phyloP scores from a whole-genome alignment of 306 rosid species.

The Sphenostylis stenocarpa region DNA sequence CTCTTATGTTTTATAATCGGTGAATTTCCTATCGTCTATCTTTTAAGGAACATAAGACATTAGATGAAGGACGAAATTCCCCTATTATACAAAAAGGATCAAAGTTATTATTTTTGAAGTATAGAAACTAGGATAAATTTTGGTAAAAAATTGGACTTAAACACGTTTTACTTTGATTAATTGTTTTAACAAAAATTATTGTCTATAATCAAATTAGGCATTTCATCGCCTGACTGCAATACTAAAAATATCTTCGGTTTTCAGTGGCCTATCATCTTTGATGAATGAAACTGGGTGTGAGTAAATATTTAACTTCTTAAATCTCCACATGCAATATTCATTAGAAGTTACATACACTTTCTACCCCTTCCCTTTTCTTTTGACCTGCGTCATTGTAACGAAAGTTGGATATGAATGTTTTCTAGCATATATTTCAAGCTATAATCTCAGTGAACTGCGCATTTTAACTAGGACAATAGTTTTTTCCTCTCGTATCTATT shows the following conservation, averaged over 20 bases:
- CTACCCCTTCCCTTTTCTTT: not conserved
- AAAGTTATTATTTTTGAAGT: not conserved
- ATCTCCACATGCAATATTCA: not conserved
- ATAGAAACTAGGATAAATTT: not conserved
- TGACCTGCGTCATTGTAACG: not conserved
- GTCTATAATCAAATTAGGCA: not conserved
- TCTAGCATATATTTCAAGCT: slow-evolving; percentile 9
- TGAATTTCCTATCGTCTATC: not conserved
- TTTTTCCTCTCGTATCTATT: too few relatives aligned
- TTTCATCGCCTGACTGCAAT: not conserved
- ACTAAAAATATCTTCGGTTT: not conserved
- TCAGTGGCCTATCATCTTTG: not conserved
- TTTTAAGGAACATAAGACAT: not conserved
- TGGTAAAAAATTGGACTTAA: not conserved
- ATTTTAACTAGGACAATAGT: not conserved
- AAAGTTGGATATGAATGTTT: not conserved
- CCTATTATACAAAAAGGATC: not conserved
- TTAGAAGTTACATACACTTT: not conserved
- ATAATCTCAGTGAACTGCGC: slow-evolving; percentile 5
- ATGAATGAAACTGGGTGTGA: not conserved
- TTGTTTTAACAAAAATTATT: not conserved
- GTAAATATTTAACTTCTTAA: not conserved
- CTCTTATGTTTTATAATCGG: not conserved
- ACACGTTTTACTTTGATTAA: not conserved
- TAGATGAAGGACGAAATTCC: not conserved